Conservation (phyloP, 116 monocot genomes). For the Dioscorea cayenensis region DNA sequence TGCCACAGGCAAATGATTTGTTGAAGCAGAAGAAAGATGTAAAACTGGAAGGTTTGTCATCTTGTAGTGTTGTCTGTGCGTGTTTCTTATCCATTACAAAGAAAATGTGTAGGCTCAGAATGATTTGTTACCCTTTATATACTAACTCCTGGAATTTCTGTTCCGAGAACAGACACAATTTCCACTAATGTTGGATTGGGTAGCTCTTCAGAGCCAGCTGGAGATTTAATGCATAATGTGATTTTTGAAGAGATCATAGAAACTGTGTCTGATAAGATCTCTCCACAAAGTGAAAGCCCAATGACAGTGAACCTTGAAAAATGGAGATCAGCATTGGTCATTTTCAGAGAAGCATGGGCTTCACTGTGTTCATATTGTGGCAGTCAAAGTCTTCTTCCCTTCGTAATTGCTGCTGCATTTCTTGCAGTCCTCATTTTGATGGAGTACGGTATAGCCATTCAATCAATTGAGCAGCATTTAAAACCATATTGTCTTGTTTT, state of each 20-base stretch:
- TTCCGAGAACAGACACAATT: background rate
- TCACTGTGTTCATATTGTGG: slow-evolving; percentile 21
- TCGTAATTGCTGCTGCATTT: slow-evolving; percentile 20
- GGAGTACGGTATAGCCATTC: slow-evolving; percentile 21
- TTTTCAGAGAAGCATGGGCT: slow-evolving; percentile 27
- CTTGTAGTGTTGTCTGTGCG: background rate
- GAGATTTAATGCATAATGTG: slow-evolving; percentile 1
- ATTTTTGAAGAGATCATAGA: slow-evolving; percentile 9
- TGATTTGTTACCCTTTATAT: background rate
- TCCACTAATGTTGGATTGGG: slow-evolving; percentile 5
- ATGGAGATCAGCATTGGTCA: background rate
- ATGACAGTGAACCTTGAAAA: slow-evolving; percentile 6
- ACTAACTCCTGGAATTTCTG: background rate
- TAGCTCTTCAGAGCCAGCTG: slow-evolving; percentile 8
- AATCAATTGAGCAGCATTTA: no score
- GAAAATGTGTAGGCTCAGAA: background rate
- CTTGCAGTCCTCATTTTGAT: slow-evolving; percentile 29
- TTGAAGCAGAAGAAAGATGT: slow-evolving; percentile 40
- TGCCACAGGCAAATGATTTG: slow-evolving; percentile 54
- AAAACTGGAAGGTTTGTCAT: slow-evolving; percentile 41
- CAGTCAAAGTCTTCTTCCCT: slow-evolving; percentile 17
- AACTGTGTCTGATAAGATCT: slow-evolving; percentile 2
- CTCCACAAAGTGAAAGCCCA: slow-evolving; percentile 10
- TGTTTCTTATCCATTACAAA: background rate
- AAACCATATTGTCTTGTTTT: no score